phyloP scores from a whole-genome alignment of 352 stramenopile species.

The Globisporangium emineosum region DNA sequence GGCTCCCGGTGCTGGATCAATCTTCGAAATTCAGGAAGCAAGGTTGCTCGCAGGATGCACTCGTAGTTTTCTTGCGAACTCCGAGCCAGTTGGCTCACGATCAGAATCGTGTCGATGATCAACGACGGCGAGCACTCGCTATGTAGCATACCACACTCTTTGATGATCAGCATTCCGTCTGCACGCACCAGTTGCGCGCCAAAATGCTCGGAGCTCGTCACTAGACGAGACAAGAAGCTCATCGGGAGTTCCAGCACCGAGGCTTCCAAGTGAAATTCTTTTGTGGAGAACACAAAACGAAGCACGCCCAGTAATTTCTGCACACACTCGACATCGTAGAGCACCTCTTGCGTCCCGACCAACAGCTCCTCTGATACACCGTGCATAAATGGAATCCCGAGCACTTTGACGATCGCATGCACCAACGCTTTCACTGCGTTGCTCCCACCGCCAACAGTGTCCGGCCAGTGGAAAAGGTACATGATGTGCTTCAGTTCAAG shows the following conservation, averaged over 20 bases:
- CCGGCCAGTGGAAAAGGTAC: slow-evolving; percentile 70
- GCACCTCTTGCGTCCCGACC: slow-evolving; percentile 59
- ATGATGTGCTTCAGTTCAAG: slow-evolving; percentile 58
- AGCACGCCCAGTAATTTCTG: slow-evolving; percentile 64
- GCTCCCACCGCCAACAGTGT: slow-evolving; percentile 69
- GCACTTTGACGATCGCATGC: slow-evolving; percentile 80
- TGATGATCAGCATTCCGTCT: slow-evolving; percentile 64
- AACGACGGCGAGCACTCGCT: slow-evolving; percentile 48
- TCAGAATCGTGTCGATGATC: slow-evolving; percentile 78
- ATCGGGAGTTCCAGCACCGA: slow-evolving; percentile 69
- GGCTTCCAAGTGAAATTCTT: slow-evolving; percentile 47
- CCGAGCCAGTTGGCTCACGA: slow-evolving; percentile 86
- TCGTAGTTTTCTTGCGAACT: slow-evolving; percentile 73
- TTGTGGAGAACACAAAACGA: slow-evolving; percentile 54
- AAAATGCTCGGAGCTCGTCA: slow-evolving; percentile 85
- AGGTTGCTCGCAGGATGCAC: slow-evolving; percentile 44
- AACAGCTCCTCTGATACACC: slow-evolving; percentile 61
- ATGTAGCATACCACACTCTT: slow-evolving; percentile 59
- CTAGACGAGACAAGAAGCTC: slow-evolving; percentile 79
- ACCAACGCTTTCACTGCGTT: slow-evolving; percentile 82
- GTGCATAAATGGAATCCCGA: slow-evolving; percentile 78
- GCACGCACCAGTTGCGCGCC: slow-evolving; percentile 71
- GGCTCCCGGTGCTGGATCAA: slow-evolving; percentile 62
- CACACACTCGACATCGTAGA: slow-evolving; percentile 70
- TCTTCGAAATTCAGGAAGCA: slow-evolving; percentile 53